Base-by-base conservation (phyloP, 495 filamentous ascomycete species). In the Podospora conica region DNA sequence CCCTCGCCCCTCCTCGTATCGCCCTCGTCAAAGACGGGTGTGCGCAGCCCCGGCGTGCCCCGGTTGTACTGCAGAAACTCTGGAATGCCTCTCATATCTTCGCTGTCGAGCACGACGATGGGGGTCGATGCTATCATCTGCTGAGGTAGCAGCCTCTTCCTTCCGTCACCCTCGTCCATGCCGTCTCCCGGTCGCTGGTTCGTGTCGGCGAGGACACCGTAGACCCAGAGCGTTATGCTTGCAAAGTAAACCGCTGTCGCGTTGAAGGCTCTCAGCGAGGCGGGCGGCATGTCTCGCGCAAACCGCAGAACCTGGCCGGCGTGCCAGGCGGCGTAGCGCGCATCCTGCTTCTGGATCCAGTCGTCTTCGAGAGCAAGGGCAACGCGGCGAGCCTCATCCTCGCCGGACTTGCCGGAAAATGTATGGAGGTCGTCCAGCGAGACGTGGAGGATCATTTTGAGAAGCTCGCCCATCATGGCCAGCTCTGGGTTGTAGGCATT, bases 371-470 rank as follows among this genome's bases (percentile, higher is more conserved):
- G 76, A 0, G 73, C 73, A 18, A 78, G 72, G 31, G 79, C 80
- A 0, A 80, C 84, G 3, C 80, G 75, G 3, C 78, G 72, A 6
- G 84, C 79, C 69, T 86, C 84, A 65, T 86, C 80, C 59, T 82
- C 79, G 58, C 83, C 84, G 27, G 83, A 79, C 24, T 84, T 82
- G 0, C 84, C 84, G 5, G 83, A 84, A 63, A 86, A 86, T 0
- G 80, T 77, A 60, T 88, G 84, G 0, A 87, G 77, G n/a, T 86
- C 84, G 60, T 87, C 86, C 0, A 85, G 76, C 0, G 84, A 84
- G 66, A 85, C 79, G 69, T 87, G 77, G 0, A 87, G 73, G 58
- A 80, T 74, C 79, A 87, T 82, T 18, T 80, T 78, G 31, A 86
- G 75, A 1, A 85, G 75, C 62, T 88, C 82, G 21, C 59, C 55